Conservation (phyloP, 2,329 filamentous ascomycete species). For the Neocatenulostroma microsporum region DNA sequence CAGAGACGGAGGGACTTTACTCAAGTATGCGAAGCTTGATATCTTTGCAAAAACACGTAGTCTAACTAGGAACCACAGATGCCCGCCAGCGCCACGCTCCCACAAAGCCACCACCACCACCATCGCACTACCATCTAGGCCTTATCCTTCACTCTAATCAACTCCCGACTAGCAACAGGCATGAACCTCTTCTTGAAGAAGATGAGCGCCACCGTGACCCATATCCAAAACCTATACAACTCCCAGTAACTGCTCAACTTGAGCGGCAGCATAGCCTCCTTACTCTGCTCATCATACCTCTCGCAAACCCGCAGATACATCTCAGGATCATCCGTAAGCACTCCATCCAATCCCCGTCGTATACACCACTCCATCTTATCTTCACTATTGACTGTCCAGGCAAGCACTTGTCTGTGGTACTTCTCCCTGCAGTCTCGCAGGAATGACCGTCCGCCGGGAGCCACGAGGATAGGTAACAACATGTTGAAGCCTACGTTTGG, state of each 20-base stretch:
- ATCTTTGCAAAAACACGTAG: too few species aligned
- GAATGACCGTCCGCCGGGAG: constrained; percentile 60
- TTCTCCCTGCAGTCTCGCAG: constrained; percentile 36
- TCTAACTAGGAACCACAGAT: constrained; percentile 2
- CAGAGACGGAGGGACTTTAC: too few species aligned
- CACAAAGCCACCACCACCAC: not conserved
- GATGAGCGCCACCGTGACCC: constrained; percentile 6
- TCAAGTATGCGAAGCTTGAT: too few species aligned
- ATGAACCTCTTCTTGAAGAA: constrained; percentile 8
- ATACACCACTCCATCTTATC: constrained; percentile 77
- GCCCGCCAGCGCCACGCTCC: not conserved
- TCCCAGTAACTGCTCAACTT: constrained; percentile 6
- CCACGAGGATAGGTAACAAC: constrained; percentile 59
- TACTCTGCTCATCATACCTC: constrained; percentile 33
- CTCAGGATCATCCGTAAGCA: constrained; percentile 77
- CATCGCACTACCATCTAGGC: too few species aligned
- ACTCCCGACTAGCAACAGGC: constrained; percentile 11
- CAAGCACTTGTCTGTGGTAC: constrained; percentile 55
- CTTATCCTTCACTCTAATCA: constrained; percentile 8
- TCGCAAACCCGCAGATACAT: constrained; percentile 56
- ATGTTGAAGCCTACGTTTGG: constrained; percentile 73
- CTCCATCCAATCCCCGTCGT: constrained; percentile 59
- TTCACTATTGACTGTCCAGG: constrained; percentile 82
- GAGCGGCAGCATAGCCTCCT: constrained; percentile 24
- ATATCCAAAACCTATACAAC: constrained; percentile 10